A percentile compares a stretch with the other conserved stretches of the same genome.
These are phyloP conservation scores for Fusarium sp. DNA, from an alignment of 2,329 filamentous ascomycete genomes.

Conservation along the genomic window DNA sequence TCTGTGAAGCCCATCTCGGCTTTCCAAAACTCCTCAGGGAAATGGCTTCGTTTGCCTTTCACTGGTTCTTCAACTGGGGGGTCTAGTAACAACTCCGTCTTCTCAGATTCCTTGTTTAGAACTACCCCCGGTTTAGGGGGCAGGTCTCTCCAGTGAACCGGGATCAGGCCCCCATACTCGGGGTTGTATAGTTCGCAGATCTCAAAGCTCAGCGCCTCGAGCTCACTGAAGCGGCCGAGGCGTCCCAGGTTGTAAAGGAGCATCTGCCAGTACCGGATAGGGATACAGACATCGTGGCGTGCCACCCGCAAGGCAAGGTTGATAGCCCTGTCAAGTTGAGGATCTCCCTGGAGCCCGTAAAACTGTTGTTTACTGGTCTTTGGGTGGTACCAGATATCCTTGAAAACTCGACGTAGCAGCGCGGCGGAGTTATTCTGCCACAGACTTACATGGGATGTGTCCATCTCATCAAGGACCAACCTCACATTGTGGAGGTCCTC, in stretches of 20 bases:
- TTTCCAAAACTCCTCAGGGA: slow-evolving; percentile 40
- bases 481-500: slow-evolving; percentile 39
- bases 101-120: neutral
- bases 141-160: slow-evolving; percentile 59
- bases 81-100: slow-evolving; percentile 15
- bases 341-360: slow-evolving; percentile 29
- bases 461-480: slow-evolving; percentile 49
- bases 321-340: slow-evolving; percentile 48
- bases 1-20: slow-evolving; percentile 34
- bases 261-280: slow-evolving; percentile 56
- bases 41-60: slow-evolving; percentile 28
- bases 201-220: slow-evolving; percentile 58
- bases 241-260: slow-evolving; percentile 59
- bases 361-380: slow-evolving; percentile 22
- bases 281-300: slow-evolving; percentile 50
- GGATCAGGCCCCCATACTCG: slow-evolving; percentile 51
- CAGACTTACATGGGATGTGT: slow-evolving; percentile 45
- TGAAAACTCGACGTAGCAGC: slow-evolving; percentile 44
- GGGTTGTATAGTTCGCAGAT: slow-evolving; percentile 55
- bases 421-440: slow-evolving; percentile 44
- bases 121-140: slow-evolving; percentile 40
- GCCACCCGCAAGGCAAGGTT: slow-evolving; percentile 45
- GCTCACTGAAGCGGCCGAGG: slow-evolving; percentile 56
- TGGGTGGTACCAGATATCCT: slow-evolving; percentile 46
- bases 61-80: slow-evolving; percentile 8